Conservation (phyloP, 2,329 filamentous ascomycete genomes). For the Fusarium sp. region DNA sequence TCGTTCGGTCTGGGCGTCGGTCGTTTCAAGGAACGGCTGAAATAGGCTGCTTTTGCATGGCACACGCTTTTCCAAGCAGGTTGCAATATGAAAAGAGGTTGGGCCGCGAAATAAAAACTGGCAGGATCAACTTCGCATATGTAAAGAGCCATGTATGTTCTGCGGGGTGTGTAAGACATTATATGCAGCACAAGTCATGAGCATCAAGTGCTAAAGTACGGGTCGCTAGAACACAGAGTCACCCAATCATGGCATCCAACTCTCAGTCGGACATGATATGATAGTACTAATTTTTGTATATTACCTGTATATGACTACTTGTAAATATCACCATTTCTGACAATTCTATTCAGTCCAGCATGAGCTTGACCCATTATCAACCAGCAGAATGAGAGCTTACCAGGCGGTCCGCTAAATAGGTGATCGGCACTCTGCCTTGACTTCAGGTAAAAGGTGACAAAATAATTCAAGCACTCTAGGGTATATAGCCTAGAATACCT, state of each 20-base stretch:
- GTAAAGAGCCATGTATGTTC: slow-evolving; percentile 3
- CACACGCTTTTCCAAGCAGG: slow-evolving; percentile 16
- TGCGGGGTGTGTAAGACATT: slow-evolving; percentile 18
- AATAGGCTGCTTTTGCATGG: slow-evolving; percentile 32
- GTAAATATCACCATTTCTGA: neutral
- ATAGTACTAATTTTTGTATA: no score
- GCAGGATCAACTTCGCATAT: slow-evolving; percentile 6
- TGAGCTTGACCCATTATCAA: slow-evolving; percentile 1
- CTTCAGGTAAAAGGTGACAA: no score
- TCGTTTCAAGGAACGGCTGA: slow-evolving; percentile 22
- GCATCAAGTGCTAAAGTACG: neutral
- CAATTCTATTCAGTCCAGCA: neutral
- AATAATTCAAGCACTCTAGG: no score
- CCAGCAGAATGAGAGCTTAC: slow-evolving; percentile 11
- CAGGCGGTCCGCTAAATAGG: no score
- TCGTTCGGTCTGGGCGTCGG: slow-evolving; percentile 26
- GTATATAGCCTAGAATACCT: no score
- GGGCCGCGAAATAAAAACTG: slow-evolving; percentile 13
- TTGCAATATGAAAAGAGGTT: slow-evolving; percentile 8
- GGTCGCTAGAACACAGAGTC: no score
- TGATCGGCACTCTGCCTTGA: no score
- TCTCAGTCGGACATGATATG: neutral
- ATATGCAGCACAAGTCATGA: slow-evolving; percentile 14
- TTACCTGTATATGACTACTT: no score
- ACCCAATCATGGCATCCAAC: neutral